These are phyloP conservation scores for Hsuehochloa calcarea DNA, from an alignment of 176 grass and related monocot genomes.

Conservation along the genomic window DNA sequence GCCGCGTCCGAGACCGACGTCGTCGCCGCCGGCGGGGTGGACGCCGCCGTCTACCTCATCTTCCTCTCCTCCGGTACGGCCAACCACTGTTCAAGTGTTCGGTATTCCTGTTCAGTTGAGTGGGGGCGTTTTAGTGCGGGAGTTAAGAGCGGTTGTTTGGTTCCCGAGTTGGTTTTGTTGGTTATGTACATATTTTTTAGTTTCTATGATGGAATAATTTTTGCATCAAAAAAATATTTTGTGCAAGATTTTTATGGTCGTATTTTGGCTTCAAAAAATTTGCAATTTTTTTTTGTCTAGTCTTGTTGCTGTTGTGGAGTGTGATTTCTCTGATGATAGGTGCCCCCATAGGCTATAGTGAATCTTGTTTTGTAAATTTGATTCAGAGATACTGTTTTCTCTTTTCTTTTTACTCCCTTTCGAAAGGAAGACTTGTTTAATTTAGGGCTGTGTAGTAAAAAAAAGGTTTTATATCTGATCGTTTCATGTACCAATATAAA, in stretches of 20 bases:
- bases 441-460: not conserved
- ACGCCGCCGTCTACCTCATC: slow-evolving; percentile 82
- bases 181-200: not conserved
- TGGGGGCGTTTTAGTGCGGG: not conserved
- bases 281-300: no score
- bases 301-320: not conserved
- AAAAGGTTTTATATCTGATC: not conserved
- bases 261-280: not conserved
- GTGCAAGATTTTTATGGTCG: no score
- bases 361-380: not conserved
- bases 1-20: slow-evolving; percentile 59
- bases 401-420: not conserved
- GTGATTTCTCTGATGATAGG: not conserved
- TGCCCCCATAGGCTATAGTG: slow-evolving; percentile 1
- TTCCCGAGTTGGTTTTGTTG: not conserved
- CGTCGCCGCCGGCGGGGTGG: slow-evolving; percentile 63
- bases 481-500: not conserved
- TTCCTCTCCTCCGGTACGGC: slow-evolving; percentile 74
- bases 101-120: not conserved
- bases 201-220: not conserved
- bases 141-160: not conserved
- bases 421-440: not conserved
- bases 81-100: not conserved
- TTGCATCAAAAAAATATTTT: not conserved
- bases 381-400: not conserved